These are phyloP conservation scores for Isatis tinctoria DNA, from an alignment of 345 rosid species.

Conservation along the genomic window DNA sequence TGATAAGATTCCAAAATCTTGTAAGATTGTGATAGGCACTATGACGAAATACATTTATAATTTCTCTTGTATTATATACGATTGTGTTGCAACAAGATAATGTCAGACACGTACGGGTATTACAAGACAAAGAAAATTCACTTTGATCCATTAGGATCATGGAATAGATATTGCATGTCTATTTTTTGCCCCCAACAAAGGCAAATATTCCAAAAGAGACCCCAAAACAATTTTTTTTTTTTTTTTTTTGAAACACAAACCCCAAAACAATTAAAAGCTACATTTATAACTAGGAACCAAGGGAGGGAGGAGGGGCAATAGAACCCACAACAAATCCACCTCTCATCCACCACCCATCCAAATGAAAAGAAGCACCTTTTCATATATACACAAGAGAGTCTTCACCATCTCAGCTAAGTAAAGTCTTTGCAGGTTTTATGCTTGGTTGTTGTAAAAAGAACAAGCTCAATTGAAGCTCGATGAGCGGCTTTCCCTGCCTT, in stretches of 20 bases:
- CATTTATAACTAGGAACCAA: not conserved
- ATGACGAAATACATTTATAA: not conserved
- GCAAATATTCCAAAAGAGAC: not conserved
- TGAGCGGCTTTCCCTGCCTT: conserved; percentile 80
- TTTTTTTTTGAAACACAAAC: too few relatives aligned
- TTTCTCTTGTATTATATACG: not conserved
- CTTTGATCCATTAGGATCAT: conserved; percentile 32
- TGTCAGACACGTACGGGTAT: conserved; percentile 3
- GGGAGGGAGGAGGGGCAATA: conserved; percentile 64
- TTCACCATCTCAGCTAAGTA: conserved; percentile 4
- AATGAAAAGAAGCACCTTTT: not conserved
- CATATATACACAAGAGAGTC: conserved; percentile 2
- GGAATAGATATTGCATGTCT: conserved; percentile 19
- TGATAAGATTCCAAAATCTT: not conserved
- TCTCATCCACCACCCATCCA: conserved; percentile 59
- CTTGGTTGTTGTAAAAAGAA: not conserved
- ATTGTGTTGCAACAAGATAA: conserved; percentile 2
- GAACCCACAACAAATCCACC: conserved; percentile 54
- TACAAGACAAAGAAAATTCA: conserved; percentile 14
- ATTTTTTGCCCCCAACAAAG: not conserved
- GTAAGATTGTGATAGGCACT: conserved; percentile 17
- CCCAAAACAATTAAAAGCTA: not conserved
- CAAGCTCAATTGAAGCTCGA: conserved; percentile 66
- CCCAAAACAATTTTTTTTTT: not conserved
- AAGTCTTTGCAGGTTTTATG: conserved; percentile 1